Evolutionary conservation across 2,329 filamentous ascomycete genomes (phyloP), one percentile per base, ranked within the genome.

Genomic region (Microdochium paspali): DNA sequence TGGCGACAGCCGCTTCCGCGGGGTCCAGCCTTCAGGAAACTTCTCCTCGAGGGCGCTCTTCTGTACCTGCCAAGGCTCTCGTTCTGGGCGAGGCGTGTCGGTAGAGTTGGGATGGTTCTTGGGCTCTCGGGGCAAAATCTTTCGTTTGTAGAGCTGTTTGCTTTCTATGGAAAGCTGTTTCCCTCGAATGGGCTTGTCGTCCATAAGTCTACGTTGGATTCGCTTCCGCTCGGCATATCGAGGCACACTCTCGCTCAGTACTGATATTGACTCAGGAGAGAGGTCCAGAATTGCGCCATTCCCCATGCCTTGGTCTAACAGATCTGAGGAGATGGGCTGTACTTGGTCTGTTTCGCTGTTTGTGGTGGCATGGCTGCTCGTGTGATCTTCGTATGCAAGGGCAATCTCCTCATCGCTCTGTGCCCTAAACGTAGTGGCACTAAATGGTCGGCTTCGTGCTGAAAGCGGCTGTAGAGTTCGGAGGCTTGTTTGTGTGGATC

Each of bases 1-100:
- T 0, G 93, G 93, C 0, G 93, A 97, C 10, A 98, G 76, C 49
- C 84, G 84, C 66, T 95, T 96, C 44, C 79, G 77, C 25, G 93
- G 91, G 24, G 76, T 75, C 90, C 91, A 98, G 10, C 84, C 81
- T 7, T 84, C 78, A 2, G 80, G 80, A 54, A 96, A 93, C 60
- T 97, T 98, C 51, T 79, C 66, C 56, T 83, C 78, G 30, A 94
- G 66, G 0, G 82, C 85, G 2, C 69, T 70, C 62, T 95, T 96
- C 54, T 96, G 85, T 13, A 79, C 63, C 61, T 79, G 75, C 93
- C 93, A 97, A 3, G 58, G 50, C 53, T 82, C 76, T 3, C 58
- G 63, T 49, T 66, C 53, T 18, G 52, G 49, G 1, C 53, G 54
- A 2, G 23, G 40, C 46, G 48, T 54, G 21, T 54, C 51, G 42